Percentiles rank a stretch among this genome's conserved stretches.
Evolutionary conservation across 768 basidiomycete species (phyloP).

Genomic region (Kwoniella bestiolae): DNA sequence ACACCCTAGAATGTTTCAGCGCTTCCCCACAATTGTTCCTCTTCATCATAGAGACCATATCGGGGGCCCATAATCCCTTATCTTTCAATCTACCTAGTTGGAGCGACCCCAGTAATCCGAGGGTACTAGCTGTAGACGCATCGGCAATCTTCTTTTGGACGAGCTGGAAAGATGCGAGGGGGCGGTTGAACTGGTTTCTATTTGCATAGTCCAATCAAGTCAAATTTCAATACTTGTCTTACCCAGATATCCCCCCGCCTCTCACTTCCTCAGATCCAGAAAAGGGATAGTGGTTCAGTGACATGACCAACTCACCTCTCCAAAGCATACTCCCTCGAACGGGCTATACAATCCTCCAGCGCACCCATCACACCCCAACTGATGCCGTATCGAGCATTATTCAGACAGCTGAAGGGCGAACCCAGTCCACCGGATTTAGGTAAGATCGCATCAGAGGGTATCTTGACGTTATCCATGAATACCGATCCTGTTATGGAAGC

Average conservation of each 20-base stretch:
- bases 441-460: conserved; percentile 74
- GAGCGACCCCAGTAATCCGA: conserved; percentile 63
- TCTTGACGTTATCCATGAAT: conserved; percentile 87
- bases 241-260: no score
- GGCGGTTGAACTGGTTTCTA: conserved; percentile 79
- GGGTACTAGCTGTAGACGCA: conserved; percentile 80
- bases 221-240: background rate
- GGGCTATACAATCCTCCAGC: conserved; percentile 83
- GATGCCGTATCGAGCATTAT: conserved; percentile 86
- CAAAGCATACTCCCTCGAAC: conserved; percentile 79
- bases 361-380: conserved; percentile 97
- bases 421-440: conserved; percentile 77
- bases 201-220: background rate
- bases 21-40: conserved; percentile 96
- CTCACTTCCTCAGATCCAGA: no score
- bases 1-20: conserved; percentile 73
- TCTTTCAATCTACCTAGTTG: conserved; percentile 82
- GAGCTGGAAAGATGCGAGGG: conserved; percentile 94
- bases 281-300: no score
- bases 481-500: conserved; percentile 65
- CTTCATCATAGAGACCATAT: conserved; percentile 95
- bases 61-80: conserved; percentile 70
- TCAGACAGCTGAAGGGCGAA: conserved; percentile 89
- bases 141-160: conserved; percentile 96
- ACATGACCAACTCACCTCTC: conserved; percentile 63